Evolutionary conservation across 352 stramenopile genomes (phyloP), one percentile per base, ranked within the genome.

Genomic region (Phytophthora melonis): DNA sequence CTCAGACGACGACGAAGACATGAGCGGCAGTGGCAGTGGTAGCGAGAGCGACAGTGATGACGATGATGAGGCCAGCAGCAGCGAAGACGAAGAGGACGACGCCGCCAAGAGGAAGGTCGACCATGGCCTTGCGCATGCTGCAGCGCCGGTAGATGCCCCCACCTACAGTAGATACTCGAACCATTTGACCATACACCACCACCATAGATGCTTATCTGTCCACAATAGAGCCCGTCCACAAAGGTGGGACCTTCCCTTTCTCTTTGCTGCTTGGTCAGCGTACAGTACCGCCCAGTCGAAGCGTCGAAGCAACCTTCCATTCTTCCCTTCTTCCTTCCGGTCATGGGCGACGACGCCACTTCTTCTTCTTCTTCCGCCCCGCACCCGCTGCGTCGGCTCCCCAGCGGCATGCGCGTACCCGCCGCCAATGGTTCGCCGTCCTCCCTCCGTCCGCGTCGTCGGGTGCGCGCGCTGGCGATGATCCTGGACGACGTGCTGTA

Each of bases 401-500:
- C 62, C 0, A 79, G 66, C 45, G 70, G 66, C 5, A 77, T 79
- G 75, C 70, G 66, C 36, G 65, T 66, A 21, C 56, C 64, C 6
- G 53, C 55, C 5, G 13, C 27, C 13, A 25, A 57, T 39, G 36
- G 13, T 2, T 57, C 58, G 27, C 27, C 49, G 9, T 63, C 60
- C 21, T 52, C 60, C 34, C 18, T 47, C 11, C 36, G 52, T 50
- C 57, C 64, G n/a, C 56, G 61, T 53, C 80, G 87, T n/a, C 87
- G 87, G 52, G 82, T 96, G 36, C 82, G 92, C 43, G 89, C 89
- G 1, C 76, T 96, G 18, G 85, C 92, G 43, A 93, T 96, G 80
- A 94, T 93, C 72, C 80, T 96, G 23, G 89, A 96, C 60, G 89
- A 96, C 74, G 89, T 96, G 41, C 75, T 96, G 41, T 96, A 93